These are phyloP conservation scores for Chalciporus sp. DNA, from an alignment of 1,284 basidiomycete genomes.

Conservation along the genomic window DNA sequence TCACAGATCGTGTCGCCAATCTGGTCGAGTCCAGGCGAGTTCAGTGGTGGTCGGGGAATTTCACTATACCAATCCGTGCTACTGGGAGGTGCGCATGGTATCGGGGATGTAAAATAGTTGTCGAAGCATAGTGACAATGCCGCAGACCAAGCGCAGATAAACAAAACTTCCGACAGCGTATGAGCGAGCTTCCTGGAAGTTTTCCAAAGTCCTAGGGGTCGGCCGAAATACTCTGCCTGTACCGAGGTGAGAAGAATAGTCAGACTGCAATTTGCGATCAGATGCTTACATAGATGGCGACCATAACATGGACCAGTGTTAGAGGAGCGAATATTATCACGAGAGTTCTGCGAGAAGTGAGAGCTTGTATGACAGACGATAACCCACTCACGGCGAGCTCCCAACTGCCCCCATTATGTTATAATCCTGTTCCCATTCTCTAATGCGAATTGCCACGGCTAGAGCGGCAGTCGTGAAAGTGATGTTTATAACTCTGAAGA, in stretches of 20 bases:
- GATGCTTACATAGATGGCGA: conserved; percentile 73
- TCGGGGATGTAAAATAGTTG: conserved; percentile 87
- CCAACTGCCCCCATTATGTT: conserved; percentile 73
- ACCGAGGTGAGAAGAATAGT: conserved; percentile 15
- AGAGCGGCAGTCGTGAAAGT: conserved; percentile 80
- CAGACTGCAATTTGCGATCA: background rate
- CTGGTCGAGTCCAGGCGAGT: conserved; percentile 41
- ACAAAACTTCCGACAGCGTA: conserved; percentile 81
- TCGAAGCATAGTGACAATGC: conserved; percentile 86
- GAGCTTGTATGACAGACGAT: conserved; percentile 9
- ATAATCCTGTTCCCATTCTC: conserved; percentile 54
- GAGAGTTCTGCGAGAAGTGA: conserved; percentile 57
- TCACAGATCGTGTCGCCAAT: conserved; percentile 64
- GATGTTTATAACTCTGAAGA: conserved; percentile 86
- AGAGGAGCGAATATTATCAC: conserved; percentile 87
- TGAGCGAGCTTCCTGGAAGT: conserved; percentile 82
- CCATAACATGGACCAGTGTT: conserved; percentile 84
- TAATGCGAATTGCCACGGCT: conserved; percentile 78
- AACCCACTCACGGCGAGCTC: conserved; percentile 67
- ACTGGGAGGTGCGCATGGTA: conserved; percentile 69
- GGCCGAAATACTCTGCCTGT: conserved; percentile 89
- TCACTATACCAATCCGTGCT: conserved; percentile 72
- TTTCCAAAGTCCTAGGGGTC: conserved; percentile 87
- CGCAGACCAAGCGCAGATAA: conserved; percentile 93
- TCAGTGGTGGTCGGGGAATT: conserved; percentile 49